Evolutionary conservation across 192 early-diverging fungal genomes (phyloP).

Genomic region (Backusella psychrophila): DNA sequence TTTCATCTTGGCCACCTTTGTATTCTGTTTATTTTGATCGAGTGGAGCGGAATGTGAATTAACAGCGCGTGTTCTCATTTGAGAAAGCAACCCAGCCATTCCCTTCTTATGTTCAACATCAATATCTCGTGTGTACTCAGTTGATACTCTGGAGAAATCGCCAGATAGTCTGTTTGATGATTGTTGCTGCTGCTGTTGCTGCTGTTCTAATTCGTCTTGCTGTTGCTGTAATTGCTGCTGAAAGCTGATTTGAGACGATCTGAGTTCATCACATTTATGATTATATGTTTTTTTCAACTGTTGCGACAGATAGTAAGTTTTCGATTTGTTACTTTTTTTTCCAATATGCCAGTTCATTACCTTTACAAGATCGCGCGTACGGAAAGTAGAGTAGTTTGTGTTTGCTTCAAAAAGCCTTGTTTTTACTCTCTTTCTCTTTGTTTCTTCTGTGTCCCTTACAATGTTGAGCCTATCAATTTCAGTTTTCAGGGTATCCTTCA

Average conservation of each 20-base stretch:
- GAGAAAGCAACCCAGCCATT: conserved; percentile 28
- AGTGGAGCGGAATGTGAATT: conserved; percentile 4
- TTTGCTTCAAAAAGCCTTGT: conserved; percentile 17
- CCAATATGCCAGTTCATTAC: conserved; percentile 9
- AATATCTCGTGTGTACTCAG: conserved; percentile 1
- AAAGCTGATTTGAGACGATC: neutral
- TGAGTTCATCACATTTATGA: conserved; percentile 28
- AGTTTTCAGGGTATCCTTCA: conserved; percentile 17
- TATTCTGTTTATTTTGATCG: conserved; percentile 34
- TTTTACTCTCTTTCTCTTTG: conserved; percentile 18
- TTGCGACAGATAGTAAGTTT: neutral
- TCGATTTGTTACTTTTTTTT: neutral
- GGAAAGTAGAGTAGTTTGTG: conserved; percentile 20
- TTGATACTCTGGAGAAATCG: neutral
- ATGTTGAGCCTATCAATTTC: conserved; percentile 17
- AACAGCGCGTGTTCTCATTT: conserved; percentile 25
- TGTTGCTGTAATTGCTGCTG: neutral
- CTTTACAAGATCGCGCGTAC: conserved; percentile 28
- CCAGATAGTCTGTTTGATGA: neutral
- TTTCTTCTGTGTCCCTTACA: conserved; percentile 18
- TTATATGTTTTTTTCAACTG: conserved; percentile 30
- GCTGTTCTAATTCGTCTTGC: neutral
- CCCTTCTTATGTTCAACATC: conserved; percentile 25
- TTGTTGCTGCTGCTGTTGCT: neutral
- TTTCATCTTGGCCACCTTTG: conserved; percentile 35